Evolutionary conservation across 108 stramenopile species (phyloP).

Genomic region (Nannochloropsis granulata): DNA sequence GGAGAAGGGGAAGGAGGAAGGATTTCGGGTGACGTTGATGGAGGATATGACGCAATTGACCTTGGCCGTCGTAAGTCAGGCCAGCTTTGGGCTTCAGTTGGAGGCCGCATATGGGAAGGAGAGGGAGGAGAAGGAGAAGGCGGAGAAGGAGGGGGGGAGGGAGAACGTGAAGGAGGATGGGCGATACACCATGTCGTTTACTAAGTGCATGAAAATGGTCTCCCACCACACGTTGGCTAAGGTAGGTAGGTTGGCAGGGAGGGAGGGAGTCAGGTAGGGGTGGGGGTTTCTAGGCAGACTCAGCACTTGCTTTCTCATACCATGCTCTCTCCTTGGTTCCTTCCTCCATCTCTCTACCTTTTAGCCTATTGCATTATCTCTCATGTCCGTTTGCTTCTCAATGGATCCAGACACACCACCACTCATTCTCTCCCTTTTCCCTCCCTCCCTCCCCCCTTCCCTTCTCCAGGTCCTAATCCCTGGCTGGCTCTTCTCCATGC

Average conservation of each 20-base stretch:
- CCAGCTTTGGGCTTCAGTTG: background rate
- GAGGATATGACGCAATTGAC: background rate
- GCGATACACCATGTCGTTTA: background rate
- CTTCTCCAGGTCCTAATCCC: no score
- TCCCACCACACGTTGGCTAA: background rate
- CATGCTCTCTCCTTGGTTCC: no score
- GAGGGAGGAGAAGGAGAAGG: background rate
- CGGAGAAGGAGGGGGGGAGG: background rate
- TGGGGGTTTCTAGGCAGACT: no score
- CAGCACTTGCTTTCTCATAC: no score
- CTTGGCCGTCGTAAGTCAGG: background rate
- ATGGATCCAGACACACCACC: no score
- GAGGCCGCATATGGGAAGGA: background rate
- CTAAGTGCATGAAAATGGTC: background rate
- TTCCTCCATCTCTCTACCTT: no score
- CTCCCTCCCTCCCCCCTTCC: no score
- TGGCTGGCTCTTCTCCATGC: no score
- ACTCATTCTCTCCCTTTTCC: no score
- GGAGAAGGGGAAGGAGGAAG: background rate
- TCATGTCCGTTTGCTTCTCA: no score
- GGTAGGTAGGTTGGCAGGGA: background rate
- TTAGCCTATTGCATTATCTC: no score
- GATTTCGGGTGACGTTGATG: background rate
- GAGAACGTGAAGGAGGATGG: background rate
- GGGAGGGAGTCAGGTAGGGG: background rate